phyloP scores from a whole-genome alignment of 2,329 filamentous ascomycete species.

The Rhinocladiella similis region DNA sequence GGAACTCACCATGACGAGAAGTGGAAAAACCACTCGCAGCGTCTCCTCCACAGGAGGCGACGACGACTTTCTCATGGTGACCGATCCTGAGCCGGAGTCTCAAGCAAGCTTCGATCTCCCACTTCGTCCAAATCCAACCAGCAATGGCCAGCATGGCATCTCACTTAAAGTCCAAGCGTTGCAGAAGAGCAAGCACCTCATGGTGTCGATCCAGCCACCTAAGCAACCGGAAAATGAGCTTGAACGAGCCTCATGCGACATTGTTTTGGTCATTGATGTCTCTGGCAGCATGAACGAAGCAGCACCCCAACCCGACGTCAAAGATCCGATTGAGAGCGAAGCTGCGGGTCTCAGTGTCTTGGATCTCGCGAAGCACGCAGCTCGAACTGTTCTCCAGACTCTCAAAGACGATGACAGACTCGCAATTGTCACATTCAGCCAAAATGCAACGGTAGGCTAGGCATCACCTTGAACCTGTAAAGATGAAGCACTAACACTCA shows the following conservation, averaged over 20 bases:
- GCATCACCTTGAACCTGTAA: no score
- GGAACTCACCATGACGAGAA: not conserved
- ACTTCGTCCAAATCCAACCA: not conserved
- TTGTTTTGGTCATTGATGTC: slow-evolving; percentile 63
- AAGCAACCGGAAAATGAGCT: slow-evolving; percentile 23
- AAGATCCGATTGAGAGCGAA: slow-evolving; percentile 38
- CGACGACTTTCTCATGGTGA: slow-evolving; percentile 16
- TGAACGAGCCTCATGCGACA: slow-evolving; percentile 53
- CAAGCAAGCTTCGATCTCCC: slow-evolving; percentile 3
- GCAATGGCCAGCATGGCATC: slow-evolving; percentile 3
- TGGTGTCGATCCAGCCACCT: slow-evolving; percentile 29
- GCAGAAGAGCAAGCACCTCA: slow-evolving; percentile 19
- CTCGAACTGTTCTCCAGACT: slow-evolving; percentile 58
- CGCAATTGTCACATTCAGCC: slow-evolving; percentile 58
- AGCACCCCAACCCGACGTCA: slow-evolving; percentile 48
- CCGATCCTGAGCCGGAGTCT: not conserved
- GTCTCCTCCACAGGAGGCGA: not conserved
- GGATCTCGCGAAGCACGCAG: slow-evolving; percentile 62
- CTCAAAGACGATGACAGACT: slow-evolving; percentile 57
- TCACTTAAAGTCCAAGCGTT: slow-evolving; percentile 22
- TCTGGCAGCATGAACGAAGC: slow-evolving; percentile 56
- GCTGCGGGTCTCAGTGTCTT: slow-evolving; percentile 55
- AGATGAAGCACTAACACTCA: slow-evolving; percentile 1
- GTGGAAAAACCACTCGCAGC: not conserved
- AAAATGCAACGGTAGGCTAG: slow-evolving; percentile 36